Evolutionary conservation across 441 rosid species (phyloP).

Genomic region (Populus trichocarpa): DNA sequence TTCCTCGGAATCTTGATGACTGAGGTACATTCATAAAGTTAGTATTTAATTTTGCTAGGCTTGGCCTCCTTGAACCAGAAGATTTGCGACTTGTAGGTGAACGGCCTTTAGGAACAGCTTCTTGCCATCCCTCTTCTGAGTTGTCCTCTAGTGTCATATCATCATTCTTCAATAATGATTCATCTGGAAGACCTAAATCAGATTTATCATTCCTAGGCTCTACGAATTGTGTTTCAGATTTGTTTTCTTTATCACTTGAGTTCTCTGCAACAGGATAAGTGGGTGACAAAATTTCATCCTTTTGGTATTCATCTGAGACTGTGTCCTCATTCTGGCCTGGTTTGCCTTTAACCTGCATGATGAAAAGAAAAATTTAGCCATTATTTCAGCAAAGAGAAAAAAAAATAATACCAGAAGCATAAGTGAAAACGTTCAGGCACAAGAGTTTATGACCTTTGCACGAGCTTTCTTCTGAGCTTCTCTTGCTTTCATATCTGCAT

Average conservation of each 20-base stretch:
- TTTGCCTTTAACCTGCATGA: constrained; percentile 69
- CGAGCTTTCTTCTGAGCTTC: constrained; percentile 58
- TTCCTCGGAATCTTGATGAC: constrained; percentile 71
- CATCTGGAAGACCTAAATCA: constrained; percentile 45
- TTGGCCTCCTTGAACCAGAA: constrained; percentile 71
- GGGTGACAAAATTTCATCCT: constrained; percentile 51
- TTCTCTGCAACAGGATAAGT: constrained; percentile 37
- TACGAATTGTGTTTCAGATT: constrained; percentile 45
- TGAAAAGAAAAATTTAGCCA: constrained; percentile 20
- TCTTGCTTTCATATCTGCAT: constrained; percentile 48
- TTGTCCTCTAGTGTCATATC: constrained; percentile 18
- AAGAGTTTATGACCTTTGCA: constrained; percentile 44
- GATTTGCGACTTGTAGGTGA: constrained; percentile 66
- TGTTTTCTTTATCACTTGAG: constrained; percentile 33
- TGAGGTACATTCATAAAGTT: constrained; percentile 73
- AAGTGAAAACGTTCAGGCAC: background rate
- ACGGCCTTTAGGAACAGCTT: constrained; percentile 64
- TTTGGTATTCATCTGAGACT: constrained; percentile 58
- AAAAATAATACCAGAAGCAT: background rate
- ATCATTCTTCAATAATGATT: constrained; percentile 24
- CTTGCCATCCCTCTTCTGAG: constrained; percentile 77
- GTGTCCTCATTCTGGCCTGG: constrained; percentile 32
- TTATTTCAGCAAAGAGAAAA: constrained; percentile 13
- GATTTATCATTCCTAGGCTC: constrained; percentile 49
- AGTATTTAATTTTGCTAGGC: constrained; percentile 84